These are phyloP conservation scores for Carex sylvatica DNA, from an alignment of 202 grass and related monocot genomes.

Conservation along the genomic window DNA sequence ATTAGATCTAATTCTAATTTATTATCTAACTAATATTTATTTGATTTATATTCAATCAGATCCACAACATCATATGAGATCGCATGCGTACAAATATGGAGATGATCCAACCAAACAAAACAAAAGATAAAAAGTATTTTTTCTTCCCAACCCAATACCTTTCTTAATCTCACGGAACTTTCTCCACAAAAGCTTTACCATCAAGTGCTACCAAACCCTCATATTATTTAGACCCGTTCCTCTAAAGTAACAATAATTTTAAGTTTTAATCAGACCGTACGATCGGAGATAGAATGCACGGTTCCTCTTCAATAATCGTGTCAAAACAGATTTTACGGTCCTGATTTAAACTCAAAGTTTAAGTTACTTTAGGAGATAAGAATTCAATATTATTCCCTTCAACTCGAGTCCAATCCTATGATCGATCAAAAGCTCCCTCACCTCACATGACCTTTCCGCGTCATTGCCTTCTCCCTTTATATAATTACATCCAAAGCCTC, in stretches of 20 bases:
- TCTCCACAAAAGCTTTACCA: background rate
- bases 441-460: conserved; percentile 51
- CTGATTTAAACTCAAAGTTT: too few relatives aligned
- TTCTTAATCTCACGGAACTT: conserved; percentile 8
- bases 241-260: too few relatives aligned
- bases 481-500: conserved; percentile 18
- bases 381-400: background rate
- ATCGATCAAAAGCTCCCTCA: background rate
- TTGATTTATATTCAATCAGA: background rate
- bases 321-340: too few relatives aligned
- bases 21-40: too few relatives aligned
- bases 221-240: background rate
- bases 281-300: too few relatives aligned
- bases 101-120: background rate
- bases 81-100: background rate
- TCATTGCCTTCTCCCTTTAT: conserved; percentile 28
- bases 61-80: background rate
- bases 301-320: too few relatives aligned
- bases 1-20: too few relatives aligned
- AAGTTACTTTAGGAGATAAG: too few relatives aligned
- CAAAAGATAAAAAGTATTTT: background rate
- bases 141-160: background rate
- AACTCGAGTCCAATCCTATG: conserved; percentile 17
- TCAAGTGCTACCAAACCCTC: background rate
- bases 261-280: too few relatives aligned